Evolutionary conservation across 1,284 basidiomycete genomes (phyloP), one percentile per base, ranked within the genome.

Genomic region (Rhodofomes roseus): DNA sequence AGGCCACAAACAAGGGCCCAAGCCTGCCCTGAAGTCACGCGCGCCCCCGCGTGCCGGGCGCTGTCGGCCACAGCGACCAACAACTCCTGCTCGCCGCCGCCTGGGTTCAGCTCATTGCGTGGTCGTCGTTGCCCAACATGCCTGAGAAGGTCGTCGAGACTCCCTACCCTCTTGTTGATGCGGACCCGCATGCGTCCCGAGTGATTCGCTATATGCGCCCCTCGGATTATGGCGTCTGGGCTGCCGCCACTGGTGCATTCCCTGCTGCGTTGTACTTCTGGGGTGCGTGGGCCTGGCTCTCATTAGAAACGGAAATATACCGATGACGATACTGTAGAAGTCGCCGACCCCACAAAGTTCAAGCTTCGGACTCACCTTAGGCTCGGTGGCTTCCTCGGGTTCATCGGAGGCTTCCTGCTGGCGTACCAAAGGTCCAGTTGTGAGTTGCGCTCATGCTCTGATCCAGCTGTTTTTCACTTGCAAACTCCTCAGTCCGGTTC

Each of bases 401-500:
- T 92, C 81, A 68, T 86, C 56, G 96, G 92, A 40, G 96, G 96
- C 8, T 99, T 98, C 83, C 74, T 98, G 68, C 76, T 96, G 59
- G 95, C 96, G 20, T 98, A 98, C 79, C 95, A 97, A 76, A 83
- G 89, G 58, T 94, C 92, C 41, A 89, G 88, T 67, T 81, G 93
- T 95, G 71, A 73, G 92, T 81, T 54, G 22, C 48, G 58, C 51
- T 57, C 36, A 7, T 25, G 5, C 20, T 3, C 11, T 39, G 23
- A 23, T 18, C 22, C 2, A n/a, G 11, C 12, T n/a, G 11, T n/a
- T 31, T 4, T 29, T 34, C 11, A 16, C 34, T 4, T 20, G 2
- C 1, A 29, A 58, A 51, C 40, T 20, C n/a, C n/a, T 18, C 34
- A 95, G 95, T 90, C 76, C 95, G 96, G 48, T 96, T 99, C 82